Evolutionary conservation across 495 filamentous ascomycete species (phyloP).

Genomic region (Chaetomium fimeti): DNA sequence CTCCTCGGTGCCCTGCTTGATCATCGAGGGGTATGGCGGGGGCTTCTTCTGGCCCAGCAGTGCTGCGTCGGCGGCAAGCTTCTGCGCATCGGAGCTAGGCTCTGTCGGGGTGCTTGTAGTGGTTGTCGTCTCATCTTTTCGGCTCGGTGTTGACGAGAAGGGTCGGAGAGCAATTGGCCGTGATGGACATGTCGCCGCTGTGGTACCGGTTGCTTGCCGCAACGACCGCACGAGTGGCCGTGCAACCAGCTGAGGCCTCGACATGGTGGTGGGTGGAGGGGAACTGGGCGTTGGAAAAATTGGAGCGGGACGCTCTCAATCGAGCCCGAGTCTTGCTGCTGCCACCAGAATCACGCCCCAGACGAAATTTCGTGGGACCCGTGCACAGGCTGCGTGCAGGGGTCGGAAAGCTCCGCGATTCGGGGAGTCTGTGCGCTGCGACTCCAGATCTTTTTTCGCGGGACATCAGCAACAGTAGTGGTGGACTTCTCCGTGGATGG

Average conservation of each 20-base stretch:
- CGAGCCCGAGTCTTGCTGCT: conserved; percentile 6
- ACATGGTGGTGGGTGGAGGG: conserved; percentile 49
- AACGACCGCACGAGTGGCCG: conserved; percentile 66
- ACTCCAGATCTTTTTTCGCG: conserved; percentile 35
- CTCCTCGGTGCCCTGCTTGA: conserved; percentile 55
- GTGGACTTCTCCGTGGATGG: conserved; percentile 5
- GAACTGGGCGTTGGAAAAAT: conserved; percentile 27
- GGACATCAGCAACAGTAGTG: conserved; percentile 13
- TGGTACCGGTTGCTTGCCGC: conserved; percentile 44
- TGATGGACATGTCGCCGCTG: conserved; percentile 33
- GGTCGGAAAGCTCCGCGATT: conserved; percentile 25
- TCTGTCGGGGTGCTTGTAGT: conserved; percentile 26
- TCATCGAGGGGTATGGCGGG: conserved; percentile 36
- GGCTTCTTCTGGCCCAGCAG: conserved; percentile 20
- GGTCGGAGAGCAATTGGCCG: conserved; percentile 42
- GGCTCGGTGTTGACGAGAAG: conserved; percentile 46
- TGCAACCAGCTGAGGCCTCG: conserved; percentile 65
- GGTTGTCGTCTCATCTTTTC: conserved; percentile 43
- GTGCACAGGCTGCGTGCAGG: conserved; percentile 5
- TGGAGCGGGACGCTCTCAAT: conserved; percentile 13
- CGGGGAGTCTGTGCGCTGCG: conserved; percentile 27
- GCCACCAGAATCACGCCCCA: conserved; percentile 13
- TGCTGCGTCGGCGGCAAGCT: conserved; percentile 24
- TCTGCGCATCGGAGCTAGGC: conserved; percentile 12
- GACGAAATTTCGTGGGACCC: conserved; percentile 21